Percentiles rank a stretch among this genome's conserved stretches.
Evolutionary conservation across 768 basidiomycete genomes (phyloP).

Genomic region (Sarcodon sp.): DNA sequence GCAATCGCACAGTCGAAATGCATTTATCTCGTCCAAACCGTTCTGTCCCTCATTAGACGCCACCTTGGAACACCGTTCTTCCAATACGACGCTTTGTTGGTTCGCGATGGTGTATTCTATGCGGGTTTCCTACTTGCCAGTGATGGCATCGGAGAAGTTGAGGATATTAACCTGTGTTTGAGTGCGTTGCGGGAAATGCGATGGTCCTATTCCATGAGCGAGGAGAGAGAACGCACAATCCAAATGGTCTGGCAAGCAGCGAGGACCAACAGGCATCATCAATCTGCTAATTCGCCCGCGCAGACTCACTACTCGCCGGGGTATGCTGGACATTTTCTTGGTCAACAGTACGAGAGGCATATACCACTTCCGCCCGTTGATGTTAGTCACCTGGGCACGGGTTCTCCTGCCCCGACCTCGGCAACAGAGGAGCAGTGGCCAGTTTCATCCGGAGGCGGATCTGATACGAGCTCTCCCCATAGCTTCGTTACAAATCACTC

Average conservation of each 20-base stretch:
- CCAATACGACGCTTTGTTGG: constrained; percentile 73
- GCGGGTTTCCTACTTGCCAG: constrained; percentile 64
- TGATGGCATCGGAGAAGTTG: constrained; percentile 32
- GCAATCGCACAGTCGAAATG: constrained; percentile 31
- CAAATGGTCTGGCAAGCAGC: constrained; percentile 30
- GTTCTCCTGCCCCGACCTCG: background rate
- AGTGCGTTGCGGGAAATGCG: constrained; percentile 70
- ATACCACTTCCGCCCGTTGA: background rate
- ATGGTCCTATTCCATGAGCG: constrained; percentile 69
- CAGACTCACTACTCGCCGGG: constrained; percentile 1
- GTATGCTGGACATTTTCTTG: background rate
- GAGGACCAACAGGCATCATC: constrained; percentile 3
- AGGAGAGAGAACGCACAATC: constrained; percentile 57
- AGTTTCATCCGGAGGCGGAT: background rate
- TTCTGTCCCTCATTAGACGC: constrained; percentile 33
- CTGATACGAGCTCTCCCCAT: background rate
- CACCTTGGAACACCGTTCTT: constrained; percentile 50
- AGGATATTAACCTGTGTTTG: constrained; percentile 46
- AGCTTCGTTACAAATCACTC: background rate
- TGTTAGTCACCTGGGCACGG: background rate
- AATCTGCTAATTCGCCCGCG: background rate
- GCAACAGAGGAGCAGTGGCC: background rate
- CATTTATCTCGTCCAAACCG: constrained; percentile 28
- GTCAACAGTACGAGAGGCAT: background rate
- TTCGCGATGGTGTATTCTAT: constrained; percentile 85